Percentiles rank a stretch among this genome's conserved stretches.
Evolutionary conservation across 2,329 filamentous ascomycete genomes (phyloP).

Genomic region (Diplocarpon mali): DNA sequence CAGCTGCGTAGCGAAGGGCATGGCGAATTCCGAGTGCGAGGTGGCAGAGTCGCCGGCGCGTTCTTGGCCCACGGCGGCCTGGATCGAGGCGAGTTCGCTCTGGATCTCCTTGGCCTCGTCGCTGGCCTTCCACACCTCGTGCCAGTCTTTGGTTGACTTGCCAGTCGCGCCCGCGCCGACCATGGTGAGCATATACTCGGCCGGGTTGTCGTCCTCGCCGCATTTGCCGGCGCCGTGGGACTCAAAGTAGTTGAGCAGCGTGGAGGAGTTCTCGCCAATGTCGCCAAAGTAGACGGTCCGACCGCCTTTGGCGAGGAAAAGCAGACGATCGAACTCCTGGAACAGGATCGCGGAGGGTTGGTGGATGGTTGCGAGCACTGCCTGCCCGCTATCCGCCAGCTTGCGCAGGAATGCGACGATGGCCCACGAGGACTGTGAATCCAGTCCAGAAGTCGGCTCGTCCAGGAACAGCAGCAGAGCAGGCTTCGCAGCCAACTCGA

Average conservation of each 20-base stretch:
- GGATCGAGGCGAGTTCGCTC: conserved; percentile 13
- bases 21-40: conserved; percentile 59
- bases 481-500: conserved; percentile 91
- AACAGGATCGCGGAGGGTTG: conserved; percentile 91
- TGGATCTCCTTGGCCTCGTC: conserved; percentile 26
- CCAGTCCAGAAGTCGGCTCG: conserved; percentile 88
- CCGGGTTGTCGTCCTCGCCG: conserved; percentile 62
- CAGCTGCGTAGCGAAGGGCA: conserved; percentile 58
- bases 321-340: conserved; percentile 73
- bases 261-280: conserved; percentile 41
- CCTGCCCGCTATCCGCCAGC: conserved; percentile 78
- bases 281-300: conserved; percentile 75
- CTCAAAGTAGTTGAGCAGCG: conserved; percentile 55
- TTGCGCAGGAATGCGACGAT: conserved; percentile 83
- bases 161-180: conserved; percentile 52
- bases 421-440: conserved; percentile 89
- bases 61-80: conserved; percentile 36
- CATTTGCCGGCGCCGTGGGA: conserved; percentile 56
- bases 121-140: conserved; percentile 30
- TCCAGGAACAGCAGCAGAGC: conserved; percentile 84
- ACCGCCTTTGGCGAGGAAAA: conserved; percentile 69
- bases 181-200: conserved; percentile 55
- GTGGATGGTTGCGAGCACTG: conserved; percentile 90
- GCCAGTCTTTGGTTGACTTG: conserved; percentile 49
- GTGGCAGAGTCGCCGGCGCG: conserved; percentile 43